Evolutionary conservation across 176 grass and related monocot species (phyloP), one percentile per base, ranked within the genome.

Genomic region (Ananas comosus): DNA sequence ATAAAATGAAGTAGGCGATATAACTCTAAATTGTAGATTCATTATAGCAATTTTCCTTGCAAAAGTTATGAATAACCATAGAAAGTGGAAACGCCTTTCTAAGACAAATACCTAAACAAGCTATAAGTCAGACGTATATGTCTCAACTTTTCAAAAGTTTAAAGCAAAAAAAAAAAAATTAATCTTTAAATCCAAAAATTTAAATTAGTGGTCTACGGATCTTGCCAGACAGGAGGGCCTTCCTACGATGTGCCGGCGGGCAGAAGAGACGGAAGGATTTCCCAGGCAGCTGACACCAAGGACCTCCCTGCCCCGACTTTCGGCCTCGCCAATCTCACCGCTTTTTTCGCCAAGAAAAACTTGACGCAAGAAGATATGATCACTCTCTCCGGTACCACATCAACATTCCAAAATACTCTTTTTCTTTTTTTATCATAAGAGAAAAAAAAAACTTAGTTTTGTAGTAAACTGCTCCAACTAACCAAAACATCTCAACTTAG

Each of bases 361-460:
- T 52, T 90, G 22, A 66, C 78, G 1, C 25, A 86, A 25, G 86
- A 89, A 16, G 91, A 95, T 66, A 75, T 95, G 72, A 29, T 95
- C 14, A 73, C 82, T 33, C 80, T 94, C 22, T 93, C 90, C 11
- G 82, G 86, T 89, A 73, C 33, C 4, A 42, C 4, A 4, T 42
- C 33, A 42, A 42, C 5, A 42, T 42, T 42, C 0, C 33, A 6
- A 42, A 42, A 42, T 8, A 42, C 33, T 42, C 4, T 6, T 1
- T 42, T 42, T 42, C 5, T 4, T 33, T 27, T 27, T 2, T 27
- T 27, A 2, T 1, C 25, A 27, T 27, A 27, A 1, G 22, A 23
- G 22, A 27, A 27, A 27, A 27, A 27, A 27, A 14, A 14, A 0
- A 53, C 9, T 53, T 53, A 0, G 14, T 53, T 53, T 53, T 53